A percentile compares a stretch with the other conserved stretches of the same genome.
These are phyloP conservation scores for Eucalyptus victrix DNA, from an alignment of 345 rosid species.

Conservation along the genomic window DNA sequence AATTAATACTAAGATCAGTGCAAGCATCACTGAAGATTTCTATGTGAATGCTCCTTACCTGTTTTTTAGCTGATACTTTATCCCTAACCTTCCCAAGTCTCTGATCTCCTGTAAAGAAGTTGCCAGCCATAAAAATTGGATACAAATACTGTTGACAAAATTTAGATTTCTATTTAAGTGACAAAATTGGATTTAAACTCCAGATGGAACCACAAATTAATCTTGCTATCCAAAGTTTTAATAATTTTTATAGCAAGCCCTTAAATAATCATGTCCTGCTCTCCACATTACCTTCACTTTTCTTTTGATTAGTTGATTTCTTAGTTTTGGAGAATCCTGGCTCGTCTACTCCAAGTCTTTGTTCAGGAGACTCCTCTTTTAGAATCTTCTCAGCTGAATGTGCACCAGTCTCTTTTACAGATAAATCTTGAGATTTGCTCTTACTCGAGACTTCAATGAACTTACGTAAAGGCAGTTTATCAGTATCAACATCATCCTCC, in stretches of 20 bases:
- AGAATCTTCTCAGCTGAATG: conserved; percentile 2
- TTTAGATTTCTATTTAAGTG: background rate
- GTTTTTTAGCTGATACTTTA: conserved; percentile 12
- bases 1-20: background rate
- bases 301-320: conserved; percentile 6
- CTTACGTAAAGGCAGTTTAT: conserved; percentile 2
- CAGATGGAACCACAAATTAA: background rate
- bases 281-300: conserved; percentile 10
- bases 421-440: background rate
- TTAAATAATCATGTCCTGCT: background rate
- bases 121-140: background rate
- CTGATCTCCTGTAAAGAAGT: conserved; percentile 16
- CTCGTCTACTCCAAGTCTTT: conserved; percentile 5
- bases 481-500: conserved; percentile 5
- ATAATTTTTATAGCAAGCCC: background rate
- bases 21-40: background rate
- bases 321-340: conserved; percentile 9
- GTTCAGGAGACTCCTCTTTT: conserved; percentile 8
- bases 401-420: background rate
- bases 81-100: conserved; percentile 5
- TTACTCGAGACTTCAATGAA: conserved; percentile 7
- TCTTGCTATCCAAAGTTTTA: background rate
- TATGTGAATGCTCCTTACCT: background rate
- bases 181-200: background rate
- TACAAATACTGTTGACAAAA: background rate